Base-by-base conservation (phyloP, 495 filamentous ascomycete species). In the Daldinia loculata region DNA sequence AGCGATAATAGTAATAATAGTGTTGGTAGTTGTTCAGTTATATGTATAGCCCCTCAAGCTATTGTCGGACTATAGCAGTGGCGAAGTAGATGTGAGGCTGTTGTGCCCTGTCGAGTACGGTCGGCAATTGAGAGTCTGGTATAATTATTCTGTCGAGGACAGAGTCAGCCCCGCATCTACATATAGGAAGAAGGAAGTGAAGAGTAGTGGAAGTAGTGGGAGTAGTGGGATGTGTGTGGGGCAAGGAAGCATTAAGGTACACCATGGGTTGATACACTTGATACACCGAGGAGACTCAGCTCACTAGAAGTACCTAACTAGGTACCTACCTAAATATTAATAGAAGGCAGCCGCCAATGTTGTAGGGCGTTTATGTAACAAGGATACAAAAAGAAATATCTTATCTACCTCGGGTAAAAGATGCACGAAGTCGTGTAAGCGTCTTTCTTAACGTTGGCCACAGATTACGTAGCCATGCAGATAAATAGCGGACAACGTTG, bases 381-480 rank as follows among this genome's bases (percentile, higher is more conserved):
- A 9, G 6, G 15, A 41, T 12, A 59, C 15, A 60, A 24, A 60
- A 60, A 26, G 22, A 27, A 60, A 60, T 38, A 24, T 36, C 53
- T 63, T 60, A 71, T 45, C 50, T 69, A 62, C 63, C 55, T 75
- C 70, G 69, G 67, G 53, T 68, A 53, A 62, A 64, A 61, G 41
- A 52, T 55, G 30, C 63, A 19, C 27, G 29, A 57, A 55, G 58
- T 56, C 15, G 62, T 61, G 58, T 39, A 41, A 59, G 19, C 65
- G 29, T 38, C 14, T 29, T 62, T 60, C 62, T 67, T 58, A 22
- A 36, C 55, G 52, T 69, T 61, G 67, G 62, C 61, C 74, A 58
- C 64, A 70, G 67, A 79, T 77, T 77, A 76, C 77, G 76, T 79
- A 61, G 72, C 74, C 69, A 77, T 77, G 60, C 76, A 77, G 76